Percentiles rank a stretch among this genome's conserved stretches.
Conservation (phyloP, 345 rosid genomes). For the Mercurialis annua region DNA sequence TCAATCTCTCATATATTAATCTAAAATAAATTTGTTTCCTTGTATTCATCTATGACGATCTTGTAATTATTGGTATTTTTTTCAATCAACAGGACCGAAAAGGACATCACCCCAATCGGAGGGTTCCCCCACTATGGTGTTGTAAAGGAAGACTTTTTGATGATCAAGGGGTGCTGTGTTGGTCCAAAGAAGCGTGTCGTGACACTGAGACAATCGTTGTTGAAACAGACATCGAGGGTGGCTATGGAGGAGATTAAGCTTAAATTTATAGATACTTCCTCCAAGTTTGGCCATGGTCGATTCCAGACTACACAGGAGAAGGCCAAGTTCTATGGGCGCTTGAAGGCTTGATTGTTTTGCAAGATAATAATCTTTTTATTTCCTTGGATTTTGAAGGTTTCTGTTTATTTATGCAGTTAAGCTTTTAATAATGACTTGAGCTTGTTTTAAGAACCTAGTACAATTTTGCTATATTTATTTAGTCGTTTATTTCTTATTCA, state of each 20-base stretch:
- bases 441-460: too few species aligned
- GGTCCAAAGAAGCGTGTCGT: conserved; percentile 94
- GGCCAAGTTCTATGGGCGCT: conserved; percentile 50
- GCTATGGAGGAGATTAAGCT: conserved; percentile 65
- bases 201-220: conserved; percentile 62
- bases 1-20: background rate
- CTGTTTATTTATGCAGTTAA: too few species aligned
- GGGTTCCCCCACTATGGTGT: conserved; percentile 82
- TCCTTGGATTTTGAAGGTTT: too few species aligned
- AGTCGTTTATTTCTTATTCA: too few species aligned
- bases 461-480: too few species aligned
- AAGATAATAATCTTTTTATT: too few species aligned
- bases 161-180: conserved; percentile 80
- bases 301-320: conserved; percentile 76
- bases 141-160: conserved; percentile 64
- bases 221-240: conserved; percentile 64
- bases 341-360: conserved; percentile 41
- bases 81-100: conserved; percentile 57
- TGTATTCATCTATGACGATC: background rate
- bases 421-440: too few species aligned
- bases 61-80: background rate
- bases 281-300: conserved; percentile 67
- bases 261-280: conserved; percentile 74
- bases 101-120: conserved; percentile 75
- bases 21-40: background rate